A percentile compares a stretch with the other conserved stretches of the same genome.
Evolutionary conservation across 208 protist species (phyloP).

Genomic region (Leptomonas seymouri): DNA sequence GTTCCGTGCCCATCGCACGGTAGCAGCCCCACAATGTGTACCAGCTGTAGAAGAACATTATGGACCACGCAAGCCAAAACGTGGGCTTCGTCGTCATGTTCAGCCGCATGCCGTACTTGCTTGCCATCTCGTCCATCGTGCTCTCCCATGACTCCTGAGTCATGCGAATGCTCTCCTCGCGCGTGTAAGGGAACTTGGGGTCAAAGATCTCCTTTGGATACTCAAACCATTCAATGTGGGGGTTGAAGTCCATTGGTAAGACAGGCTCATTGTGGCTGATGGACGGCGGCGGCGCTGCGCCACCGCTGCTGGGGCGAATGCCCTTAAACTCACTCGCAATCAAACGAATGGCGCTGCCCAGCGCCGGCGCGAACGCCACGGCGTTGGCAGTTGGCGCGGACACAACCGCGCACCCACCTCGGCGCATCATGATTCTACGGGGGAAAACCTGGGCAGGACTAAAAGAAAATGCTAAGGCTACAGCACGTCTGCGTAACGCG

Average conservation of each 20-base stretch:
- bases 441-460: too few relatives aligned
- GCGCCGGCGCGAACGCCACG: background rate
- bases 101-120: slow-evolving; percentile 85
- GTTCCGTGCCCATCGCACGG: slow-evolving; percentile 83
- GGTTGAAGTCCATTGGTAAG: slow-evolving; percentile 91
- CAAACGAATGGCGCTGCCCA: slow-evolving; percentile 15
- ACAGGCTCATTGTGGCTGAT: slow-evolving; percentile 83
- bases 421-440: slow-evolving; percentile 18
- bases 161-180: slow-evolving; percentile 90
- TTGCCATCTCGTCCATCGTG: slow-evolving; percentile 91
- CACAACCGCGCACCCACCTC: background rate
- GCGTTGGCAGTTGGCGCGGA: background rate
- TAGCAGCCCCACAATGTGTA: slow-evolving; percentile 92
- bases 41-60: slow-evolving; percentile 88
- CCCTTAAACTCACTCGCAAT: slow-evolving; percentile 68
- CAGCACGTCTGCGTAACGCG: too few relatives aligned
- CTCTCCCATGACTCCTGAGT: slow-evolving; percentile 89
- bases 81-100: slow-evolving; percentile 87
- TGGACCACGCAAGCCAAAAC: slow-evolving; percentile 87
- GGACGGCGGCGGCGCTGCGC: slow-evolving; percentile 54
- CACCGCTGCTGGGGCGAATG: slow-evolving; percentile 33
- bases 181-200: slow-evolving; percentile 90
- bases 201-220: slow-evolving; percentile 92
- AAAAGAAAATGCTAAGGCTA: too few relatives aligned
- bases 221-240: slow-evolving; percentile 93